These are phyloP conservation scores for Pythium insidiosum DNA, from an alignment of 352 stramenopile genomes.

Conservation along the genomic window DNA sequence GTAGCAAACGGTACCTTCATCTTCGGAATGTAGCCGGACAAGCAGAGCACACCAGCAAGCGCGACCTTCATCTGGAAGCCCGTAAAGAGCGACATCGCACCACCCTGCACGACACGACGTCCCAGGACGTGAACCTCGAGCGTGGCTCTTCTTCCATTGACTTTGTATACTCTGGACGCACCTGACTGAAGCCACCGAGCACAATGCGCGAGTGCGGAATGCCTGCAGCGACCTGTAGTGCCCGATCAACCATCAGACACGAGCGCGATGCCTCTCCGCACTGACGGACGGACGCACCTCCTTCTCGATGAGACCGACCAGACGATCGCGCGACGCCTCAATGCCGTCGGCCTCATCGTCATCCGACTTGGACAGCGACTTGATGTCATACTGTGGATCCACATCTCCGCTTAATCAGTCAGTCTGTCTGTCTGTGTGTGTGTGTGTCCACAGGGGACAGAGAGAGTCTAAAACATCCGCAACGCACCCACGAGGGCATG, in stretches of 20 bases:
- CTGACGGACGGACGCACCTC: slow-evolving; percentile 18
- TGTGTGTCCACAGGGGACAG: not conserved
- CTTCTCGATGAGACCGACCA: slow-evolving; percentile 81
- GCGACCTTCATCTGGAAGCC: slow-evolving; percentile 51
- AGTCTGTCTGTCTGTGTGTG: too few species aligned
- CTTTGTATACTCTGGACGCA: slow-evolving; percentile 1
- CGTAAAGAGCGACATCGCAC: slow-evolving; percentile 85
- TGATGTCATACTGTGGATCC: slow-evolving; percentile 86
- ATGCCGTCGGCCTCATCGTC: slow-evolving; percentile 89
- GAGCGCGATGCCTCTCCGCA: not conserved
- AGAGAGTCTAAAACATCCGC: not conserved
- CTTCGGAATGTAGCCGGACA: slow-evolving; percentile 74
- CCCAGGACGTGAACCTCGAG: not conserved
- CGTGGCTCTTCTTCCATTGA: too few species aligned
- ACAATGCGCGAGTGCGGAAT: slow-evolving; percentile 89
- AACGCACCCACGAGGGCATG: slow-evolving; percentile 88
- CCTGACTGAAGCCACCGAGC: slow-evolving; percentile 93
- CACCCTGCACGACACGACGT: slow-evolving; percentile 40
- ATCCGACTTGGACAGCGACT: slow-evolving; percentile 77
- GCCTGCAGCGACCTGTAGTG: slow-evolving; percentile 33
- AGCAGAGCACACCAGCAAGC: slow-evolving; percentile 55
- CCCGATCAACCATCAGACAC: slow-evolving; percentile 6
- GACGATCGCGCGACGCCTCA: slow-evolving; percentile 54
- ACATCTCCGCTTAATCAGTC: too few species aligned
- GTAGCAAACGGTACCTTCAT: slow-evolving; percentile 65